Conservation (phyloP, 73 alveolate genomes). For the Tetrahymena borealis region DNA sequence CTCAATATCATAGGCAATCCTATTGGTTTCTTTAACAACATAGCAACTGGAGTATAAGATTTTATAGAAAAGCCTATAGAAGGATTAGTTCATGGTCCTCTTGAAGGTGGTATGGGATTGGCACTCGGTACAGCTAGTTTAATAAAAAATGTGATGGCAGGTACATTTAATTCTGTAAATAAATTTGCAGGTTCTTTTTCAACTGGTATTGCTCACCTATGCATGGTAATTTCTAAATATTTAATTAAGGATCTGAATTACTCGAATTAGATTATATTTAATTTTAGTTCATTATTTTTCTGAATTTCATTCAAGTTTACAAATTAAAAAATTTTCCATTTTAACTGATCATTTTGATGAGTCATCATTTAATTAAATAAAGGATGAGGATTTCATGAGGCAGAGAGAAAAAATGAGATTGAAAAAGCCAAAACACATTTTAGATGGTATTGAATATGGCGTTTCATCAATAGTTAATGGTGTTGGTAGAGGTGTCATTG, state of each 20-base stretch:
- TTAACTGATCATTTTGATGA: not conserved
- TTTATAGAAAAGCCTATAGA: constrained; percentile 90
- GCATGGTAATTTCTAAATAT: constrained; percentile 67
- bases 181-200: constrained; percentile 79
- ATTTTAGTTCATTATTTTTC: not conserved
- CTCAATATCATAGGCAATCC: constrained; percentile 93
- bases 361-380: constrained; percentile 47
- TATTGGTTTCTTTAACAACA: constrained; percentile 65
- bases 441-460: constrained; percentile 93
- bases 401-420: constrained; percentile 57
- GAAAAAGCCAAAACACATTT: constrained; percentile 85
- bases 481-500: constrained; percentile 54
- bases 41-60: constrained; percentile 94
- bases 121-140: constrained; percentile 87
- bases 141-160: constrained; percentile 90
- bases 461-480: constrained; percentile 43
- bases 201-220: constrained; percentile 79
- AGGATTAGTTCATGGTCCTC: constrained; percentile 89
- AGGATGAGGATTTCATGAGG: constrained; percentile 39
- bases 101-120: constrained; percentile 86
- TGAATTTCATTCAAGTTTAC: constrained; percentile 63
- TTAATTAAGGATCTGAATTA: not conserved
- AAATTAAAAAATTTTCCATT: constrained; percentile 66
- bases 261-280: not conserved
- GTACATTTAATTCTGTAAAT: constrained; percentile 89